Percentiles rank a stretch among this genome's conserved stretches.
phyloP scores from a whole-genome alignment of 2,329 filamentous ascomycete species.

The Penicillium expansum region DNA sequence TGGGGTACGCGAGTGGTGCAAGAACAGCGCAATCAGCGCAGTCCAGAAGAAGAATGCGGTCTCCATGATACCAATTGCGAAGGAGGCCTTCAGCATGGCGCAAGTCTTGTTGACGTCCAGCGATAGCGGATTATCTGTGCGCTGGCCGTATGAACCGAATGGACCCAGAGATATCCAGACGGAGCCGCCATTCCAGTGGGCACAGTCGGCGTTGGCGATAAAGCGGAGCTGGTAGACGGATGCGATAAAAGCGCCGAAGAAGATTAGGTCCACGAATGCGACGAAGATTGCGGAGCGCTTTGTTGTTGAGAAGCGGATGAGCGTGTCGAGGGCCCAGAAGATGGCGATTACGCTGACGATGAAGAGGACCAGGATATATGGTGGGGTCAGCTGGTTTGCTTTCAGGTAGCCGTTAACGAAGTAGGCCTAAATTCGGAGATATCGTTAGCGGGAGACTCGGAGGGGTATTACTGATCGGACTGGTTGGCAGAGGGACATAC shows the following conservation, averaged over 20 bases:
- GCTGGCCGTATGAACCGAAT: slow-evolving; percentile 54
- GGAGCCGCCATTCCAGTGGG: slow-evolving; percentile 52
- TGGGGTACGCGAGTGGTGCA: slow-evolving; percentile 35
- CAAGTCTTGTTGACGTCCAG: slow-evolving; percentile 70
- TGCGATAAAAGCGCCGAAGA: slow-evolving; percentile 63
- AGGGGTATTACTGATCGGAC: slow-evolving; percentile 1
- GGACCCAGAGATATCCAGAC: slow-evolving; percentile 62
- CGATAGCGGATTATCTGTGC: slow-evolving; percentile 49
- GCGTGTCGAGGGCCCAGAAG: slow-evolving; percentile 60
- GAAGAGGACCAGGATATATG: slow-evolving; percentile 62
- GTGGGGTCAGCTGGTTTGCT: slow-evolving; percentile 57
- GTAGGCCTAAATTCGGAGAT: slow-evolving; percentile 44
- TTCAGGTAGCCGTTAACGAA: slow-evolving; percentile 61
- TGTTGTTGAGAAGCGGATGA: slow-evolving; percentile 59
- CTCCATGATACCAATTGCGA: slow-evolving; percentile 89
- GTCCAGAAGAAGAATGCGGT: slow-evolving; percentile 76
- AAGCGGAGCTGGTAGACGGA: slow-evolving; percentile 58
- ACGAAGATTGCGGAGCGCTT: slow-evolving; percentile 60
- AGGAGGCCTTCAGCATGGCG: slow-evolving; percentile 86
- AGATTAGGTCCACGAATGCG: slow-evolving; percentile 59
- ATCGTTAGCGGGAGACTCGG: neutral
- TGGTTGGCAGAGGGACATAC: slow-evolving; percentile 31
- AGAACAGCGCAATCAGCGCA: slow-evolving; percentile 61
- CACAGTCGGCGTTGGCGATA: slow-evolving; percentile 65
- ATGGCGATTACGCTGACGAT: slow-evolving; percentile 61